Conservation (phyloP, 257 asterid genomes). For the Ballota nigra region DNA sequence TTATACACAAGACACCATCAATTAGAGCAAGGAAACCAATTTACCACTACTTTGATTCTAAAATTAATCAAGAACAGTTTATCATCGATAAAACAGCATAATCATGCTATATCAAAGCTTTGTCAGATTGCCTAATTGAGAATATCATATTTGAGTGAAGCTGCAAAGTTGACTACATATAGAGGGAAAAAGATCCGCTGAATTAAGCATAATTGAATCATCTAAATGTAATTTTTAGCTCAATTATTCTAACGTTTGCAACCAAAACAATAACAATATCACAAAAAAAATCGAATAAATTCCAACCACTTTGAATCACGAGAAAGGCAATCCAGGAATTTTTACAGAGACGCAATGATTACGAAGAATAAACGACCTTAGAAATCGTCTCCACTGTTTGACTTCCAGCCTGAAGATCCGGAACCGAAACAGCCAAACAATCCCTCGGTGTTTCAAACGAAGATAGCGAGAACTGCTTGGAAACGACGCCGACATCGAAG, state of each 20-base stretch:
- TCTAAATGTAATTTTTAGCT: slow-evolving; percentile 7
- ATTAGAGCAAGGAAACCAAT: neutral
- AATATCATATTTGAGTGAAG: slow-evolving; percentile 11
- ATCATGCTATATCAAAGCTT: slow-evolving; percentile 3
- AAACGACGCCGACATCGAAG: slow-evolving; percentile 51
- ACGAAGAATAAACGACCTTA: slow-evolving; percentile 26
- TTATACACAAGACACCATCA: neutral
- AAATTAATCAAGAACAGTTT: neutral
- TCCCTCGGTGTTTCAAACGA: slow-evolving; percentile 53
- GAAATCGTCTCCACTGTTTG: slow-evolving; percentile 19
- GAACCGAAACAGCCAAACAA: slow-evolving; percentile 32
- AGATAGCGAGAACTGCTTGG: slow-evolving; percentile 51
- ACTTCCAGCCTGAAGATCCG: slow-evolving; percentile 25
- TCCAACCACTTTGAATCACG: slow-evolving; percentile 4
- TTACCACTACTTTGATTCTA: neutral
- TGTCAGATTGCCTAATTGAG: slow-evolving; percentile 22
- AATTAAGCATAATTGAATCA: slow-evolving; percentile 20
- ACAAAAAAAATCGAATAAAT: neutral
- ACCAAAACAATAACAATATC: neutral
- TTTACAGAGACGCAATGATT: neutral
- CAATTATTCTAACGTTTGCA: slow-evolving; percentile 15
- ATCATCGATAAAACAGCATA: neutral
- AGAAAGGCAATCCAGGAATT: neutral
- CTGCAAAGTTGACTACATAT: slow-evolving; percentile 24
- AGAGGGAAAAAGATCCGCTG: slow-evolving; percentile 23